Evolutionary conservation across 2,329 filamentous ascomycete genomes (phyloP), one percentile per base, ranked within the genome.

Genomic region (Trichoderma afroharzianum): DNA sequence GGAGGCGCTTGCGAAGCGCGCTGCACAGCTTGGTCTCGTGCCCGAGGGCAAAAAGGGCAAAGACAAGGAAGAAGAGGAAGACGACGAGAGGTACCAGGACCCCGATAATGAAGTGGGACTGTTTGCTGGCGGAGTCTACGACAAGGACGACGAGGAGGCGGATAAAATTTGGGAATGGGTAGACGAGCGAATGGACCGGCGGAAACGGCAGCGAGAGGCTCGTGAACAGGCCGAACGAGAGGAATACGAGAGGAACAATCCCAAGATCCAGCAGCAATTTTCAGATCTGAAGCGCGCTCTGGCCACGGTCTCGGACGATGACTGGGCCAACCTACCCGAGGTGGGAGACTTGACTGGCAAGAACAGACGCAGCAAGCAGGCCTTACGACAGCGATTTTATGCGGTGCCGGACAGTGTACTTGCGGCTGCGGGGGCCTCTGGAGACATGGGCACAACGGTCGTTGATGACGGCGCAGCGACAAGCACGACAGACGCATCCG

Each of bases 241-340:
- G 80, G 95, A 98, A 78, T 97, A 97, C 87, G 95, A 99, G 84
- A 91, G 92, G 76, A 95, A 97, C 81, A 98, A 99, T 80, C 96
- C 96, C 15, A 99, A 98, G 83, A 98, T 99, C 67, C 93, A 97
- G 79, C 93, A 98, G 76, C 96, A 99, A 81, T 99, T 99, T 81
- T 94, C 95, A 79, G 96, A 98, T 77, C 84, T 98, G 66, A 99
- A 99, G 83, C 90, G 97, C 78, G 94, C 93, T 6, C 87, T 99
- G 47, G 92, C 93, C 53, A 92, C 91, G 6, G 92, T 99, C 32
- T 93, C 93, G 57, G 95, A 98, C 80, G 95, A 99, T 74, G 95
- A 99, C 77, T 99, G 96, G 96, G 94, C 94, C 50, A 97, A 91
- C 77, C 86, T 99, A 53, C 97, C 96, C 6, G 97, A 99, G 78